Conservation (phyloP, 1,284 basidiomycete genomes). For the Puccinia triticina region DNA sequence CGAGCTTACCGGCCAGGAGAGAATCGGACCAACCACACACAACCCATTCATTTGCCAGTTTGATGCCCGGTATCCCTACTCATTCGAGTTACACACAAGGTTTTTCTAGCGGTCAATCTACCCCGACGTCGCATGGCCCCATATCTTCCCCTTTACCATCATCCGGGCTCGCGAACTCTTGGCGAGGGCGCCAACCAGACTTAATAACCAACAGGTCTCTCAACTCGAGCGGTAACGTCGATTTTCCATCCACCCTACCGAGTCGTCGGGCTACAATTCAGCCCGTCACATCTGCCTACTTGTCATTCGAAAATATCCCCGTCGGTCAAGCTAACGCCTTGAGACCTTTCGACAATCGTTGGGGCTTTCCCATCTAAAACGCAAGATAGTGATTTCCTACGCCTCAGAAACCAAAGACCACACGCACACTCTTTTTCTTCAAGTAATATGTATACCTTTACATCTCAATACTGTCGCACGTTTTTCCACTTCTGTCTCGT, state of each 20-base stretch:
- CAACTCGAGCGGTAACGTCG: neutral
- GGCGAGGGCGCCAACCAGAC: neutral
- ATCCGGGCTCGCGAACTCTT: neutral
- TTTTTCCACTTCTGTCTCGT: neutral
- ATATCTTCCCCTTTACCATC: neutral
- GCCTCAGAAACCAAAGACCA: neutral
- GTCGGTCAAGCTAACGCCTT: neutral
- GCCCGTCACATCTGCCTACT: conserved; percentile 11
- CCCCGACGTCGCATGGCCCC: neutral
- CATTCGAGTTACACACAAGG: neutral
- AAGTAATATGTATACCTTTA: conserved; percentile 28
- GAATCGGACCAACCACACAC: conserved; percentile 1
- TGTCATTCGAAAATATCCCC: conserved; percentile 10
- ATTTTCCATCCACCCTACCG: neutral
- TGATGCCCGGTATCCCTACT: neutral
- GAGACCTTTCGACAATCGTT: conserved; percentile 22
- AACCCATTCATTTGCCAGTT: neutral
- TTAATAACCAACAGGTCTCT: neutral
- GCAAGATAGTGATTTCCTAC: neutral
- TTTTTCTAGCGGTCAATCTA: conserved; percentile 16
- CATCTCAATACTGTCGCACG: conserved; percentile 3
- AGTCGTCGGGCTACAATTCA: conserved; percentile 26
- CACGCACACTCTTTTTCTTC: neutral
- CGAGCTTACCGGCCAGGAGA: neutral
- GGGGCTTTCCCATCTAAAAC: neutral